Evolutionary conservation across 2,329 filamentous ascomycete species (phyloP).

Genomic region (Ophiognomonia clavigignenti-juglandacearum): DNA sequence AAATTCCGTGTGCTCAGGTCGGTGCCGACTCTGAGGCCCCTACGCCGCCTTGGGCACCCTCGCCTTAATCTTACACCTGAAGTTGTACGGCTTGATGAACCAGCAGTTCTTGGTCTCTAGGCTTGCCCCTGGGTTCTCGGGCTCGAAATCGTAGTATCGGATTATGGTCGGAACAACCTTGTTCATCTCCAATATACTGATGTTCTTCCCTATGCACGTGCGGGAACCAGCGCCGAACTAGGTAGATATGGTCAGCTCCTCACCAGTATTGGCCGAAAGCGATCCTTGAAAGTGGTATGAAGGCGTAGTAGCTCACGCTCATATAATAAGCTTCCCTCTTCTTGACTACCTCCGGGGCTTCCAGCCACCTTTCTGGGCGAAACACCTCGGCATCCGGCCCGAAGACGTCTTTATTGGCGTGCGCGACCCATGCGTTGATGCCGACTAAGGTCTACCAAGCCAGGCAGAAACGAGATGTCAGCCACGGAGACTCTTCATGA

Average conservation of each 20-base stretch:
- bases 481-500: too few species aligned
- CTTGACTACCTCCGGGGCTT: constrained; percentile 24
- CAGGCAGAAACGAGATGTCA: constrained; percentile 54
- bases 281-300: too few species aligned
- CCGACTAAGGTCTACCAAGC: constrained; percentile 29
- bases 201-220: constrained; percentile 4
- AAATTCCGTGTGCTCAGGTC: too few species aligned
- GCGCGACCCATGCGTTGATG: constrained; percentile 54
- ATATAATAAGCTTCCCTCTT: neutral
- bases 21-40: too few species aligned
- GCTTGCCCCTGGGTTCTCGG: neutral
- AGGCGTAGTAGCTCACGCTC: too few species aligned
- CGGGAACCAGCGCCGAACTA: constrained; percentile 4
- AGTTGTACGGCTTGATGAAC: too few species aligned
- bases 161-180: constrained; percentile 1
- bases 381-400: constrained; percentile 51
- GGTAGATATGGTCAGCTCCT: too few species aligned
- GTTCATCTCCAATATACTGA: constrained; percentile 1
- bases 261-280: too few species aligned
- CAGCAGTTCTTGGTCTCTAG: neutral
- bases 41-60: too few species aligned
- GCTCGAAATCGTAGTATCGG: neutral
- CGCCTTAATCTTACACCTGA: too few species aligned
- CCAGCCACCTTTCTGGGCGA: constrained; percentile 52
- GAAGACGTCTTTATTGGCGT: constrained; percentile 50